phyloP scores from a whole-genome alignment of 805 yeast species.

The Metschnikowia chrysomelidarum region DNA sequence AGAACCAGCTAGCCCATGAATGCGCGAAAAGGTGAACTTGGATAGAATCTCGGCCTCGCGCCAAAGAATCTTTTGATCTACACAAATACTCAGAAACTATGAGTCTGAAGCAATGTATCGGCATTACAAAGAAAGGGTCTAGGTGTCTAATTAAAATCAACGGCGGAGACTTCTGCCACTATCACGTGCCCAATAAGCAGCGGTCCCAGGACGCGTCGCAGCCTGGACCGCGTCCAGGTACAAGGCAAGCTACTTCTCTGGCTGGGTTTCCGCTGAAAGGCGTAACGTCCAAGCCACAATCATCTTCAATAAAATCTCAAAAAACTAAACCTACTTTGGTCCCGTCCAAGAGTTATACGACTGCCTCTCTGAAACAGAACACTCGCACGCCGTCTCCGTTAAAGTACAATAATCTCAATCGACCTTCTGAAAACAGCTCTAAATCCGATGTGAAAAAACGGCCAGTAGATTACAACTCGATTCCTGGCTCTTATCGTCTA shows the following conservation, averaged over 20 bases:
- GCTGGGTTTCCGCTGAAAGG: too few relatives aligned
- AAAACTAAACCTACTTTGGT: too few relatives aligned
- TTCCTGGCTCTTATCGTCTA: constrained; percentile 8
- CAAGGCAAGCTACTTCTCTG: too few relatives aligned
- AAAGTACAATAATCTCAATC: constrained; percentile 8
- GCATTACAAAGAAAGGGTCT: constrained; percentile 15
- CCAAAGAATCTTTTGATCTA: too few relatives aligned
- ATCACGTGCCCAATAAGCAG: constrained; percentile 12
- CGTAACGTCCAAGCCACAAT: too few relatives aligned
- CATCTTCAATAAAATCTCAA: too few relatives aligned
- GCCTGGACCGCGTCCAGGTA: too few relatives aligned
- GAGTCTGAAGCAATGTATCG: constrained; percentile 16
- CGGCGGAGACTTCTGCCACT: constrained; percentile 13
- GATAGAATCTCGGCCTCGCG: too few relatives aligned
- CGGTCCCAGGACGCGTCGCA: constrained; percentile 4
- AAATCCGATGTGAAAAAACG: neutral
- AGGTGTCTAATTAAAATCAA: constrained; percentile 16
- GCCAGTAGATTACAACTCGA: constrained; percentile 5
- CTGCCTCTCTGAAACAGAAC: constrained; percentile 1
- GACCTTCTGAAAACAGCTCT: constrained; percentile 1
- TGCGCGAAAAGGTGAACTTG: too few relatives aligned
- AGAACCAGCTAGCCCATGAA: too few relatives aligned
- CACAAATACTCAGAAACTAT: too few relatives aligned
- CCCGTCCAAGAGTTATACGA: constrained; percentile 7
- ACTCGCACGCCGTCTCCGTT: constrained; percentile 2